Evolutionary conservation across 1,284 basidiomycete species (phyloP).

Genomic region (Polyporus tsugae): DNA sequence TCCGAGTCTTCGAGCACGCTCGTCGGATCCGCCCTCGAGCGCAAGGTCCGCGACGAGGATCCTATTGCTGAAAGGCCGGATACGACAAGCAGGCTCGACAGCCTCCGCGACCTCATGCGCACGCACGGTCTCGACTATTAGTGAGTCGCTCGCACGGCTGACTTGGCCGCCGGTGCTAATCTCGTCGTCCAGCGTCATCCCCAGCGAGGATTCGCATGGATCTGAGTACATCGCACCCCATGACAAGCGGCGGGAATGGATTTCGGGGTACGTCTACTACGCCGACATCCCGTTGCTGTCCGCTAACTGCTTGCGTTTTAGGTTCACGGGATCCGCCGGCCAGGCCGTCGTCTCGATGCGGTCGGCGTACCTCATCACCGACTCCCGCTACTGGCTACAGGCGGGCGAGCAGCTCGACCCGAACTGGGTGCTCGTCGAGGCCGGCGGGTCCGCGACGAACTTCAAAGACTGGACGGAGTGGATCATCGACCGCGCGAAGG

Average conservation of each 20-base stretch:
- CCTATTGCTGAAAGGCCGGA: slow-evolving; percentile 61
- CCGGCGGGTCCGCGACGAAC: slow-evolving; percentile 62
- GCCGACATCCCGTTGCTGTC: not conserved
- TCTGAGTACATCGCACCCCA: slow-evolving; percentile 87
- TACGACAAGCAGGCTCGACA: slow-evolving; percentile 67
- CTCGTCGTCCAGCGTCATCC: slow-evolving; percentile 61
- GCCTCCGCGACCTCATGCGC: slow-evolving; percentile 73
- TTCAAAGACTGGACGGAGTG: slow-evolving; percentile 84
- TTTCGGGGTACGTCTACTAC: slow-evolving; percentile 72
- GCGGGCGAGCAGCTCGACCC: slow-evolving; percentile 79
- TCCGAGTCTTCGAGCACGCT: slow-evolving; percentile 75
- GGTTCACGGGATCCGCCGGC: slow-evolving; percentile 89
- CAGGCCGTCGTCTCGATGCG: slow-evolving; percentile 78
- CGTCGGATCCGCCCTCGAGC: slow-evolving; percentile 71
- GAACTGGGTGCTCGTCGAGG: slow-evolving; percentile 81
- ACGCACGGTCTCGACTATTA: slow-evolving; percentile 87
- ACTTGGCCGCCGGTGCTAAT: slow-evolving; percentile 21
- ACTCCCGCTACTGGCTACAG: slow-evolving; percentile 92
- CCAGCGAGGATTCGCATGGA: slow-evolving; percentile 88
- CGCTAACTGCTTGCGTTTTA: slow-evolving; percentile 40
- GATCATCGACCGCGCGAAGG: slow-evolving; percentile 65
- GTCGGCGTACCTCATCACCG: slow-evolving; percentile 80
- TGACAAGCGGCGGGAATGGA: slow-evolving; percentile 86
- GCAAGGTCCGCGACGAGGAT: slow-evolving; percentile 72
- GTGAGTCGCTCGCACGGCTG: slow-evolving; percentile 56